phyloP scores from a whole-genome alignment of 2,329 filamentous ascomycete species.

The Pseudogymnoascus sp. region DNA sequence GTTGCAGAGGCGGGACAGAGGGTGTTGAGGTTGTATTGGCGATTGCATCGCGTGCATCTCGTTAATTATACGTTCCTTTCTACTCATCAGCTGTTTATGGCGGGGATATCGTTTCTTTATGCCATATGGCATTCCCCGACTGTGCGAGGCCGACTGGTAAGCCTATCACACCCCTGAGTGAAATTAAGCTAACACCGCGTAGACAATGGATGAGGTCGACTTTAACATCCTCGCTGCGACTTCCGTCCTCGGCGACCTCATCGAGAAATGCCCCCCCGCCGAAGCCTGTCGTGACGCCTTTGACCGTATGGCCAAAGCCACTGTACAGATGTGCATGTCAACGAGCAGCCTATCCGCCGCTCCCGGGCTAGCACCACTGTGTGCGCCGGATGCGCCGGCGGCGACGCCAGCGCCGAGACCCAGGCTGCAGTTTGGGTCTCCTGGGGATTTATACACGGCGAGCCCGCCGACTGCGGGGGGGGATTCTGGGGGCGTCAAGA shows the following conservation, averaged over 20 bases:
- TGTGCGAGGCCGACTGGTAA: constrained; percentile 75
- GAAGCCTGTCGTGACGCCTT: constrained; percentile 94
- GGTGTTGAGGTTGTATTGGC: constrained; percentile 81
- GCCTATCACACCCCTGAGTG: constrained; percentile 28
- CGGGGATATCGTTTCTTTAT: constrained; percentile 90
- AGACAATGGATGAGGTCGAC: constrained; percentile 92
- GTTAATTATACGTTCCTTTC: constrained; percentile 96
- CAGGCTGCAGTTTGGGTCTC: not conserved
- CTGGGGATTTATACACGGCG: not conserved
- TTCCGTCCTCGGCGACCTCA: constrained; percentile 82
- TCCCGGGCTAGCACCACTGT: not conserved
- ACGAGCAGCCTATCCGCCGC: constrained; percentile 65
- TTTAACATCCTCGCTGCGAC: constrained; percentile 91
- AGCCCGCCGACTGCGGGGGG: not conserved
- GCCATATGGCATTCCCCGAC: constrained; percentile 93
- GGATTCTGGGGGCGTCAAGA: not conserved
- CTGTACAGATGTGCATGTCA: constrained; percentile 86
- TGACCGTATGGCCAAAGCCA: constrained; percentile 88
- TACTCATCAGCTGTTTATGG: constrained; percentile 96
- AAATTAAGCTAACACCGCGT: constrained; percentile 24
- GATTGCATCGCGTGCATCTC: constrained; percentile 76
- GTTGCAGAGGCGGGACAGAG: constrained; percentile 92
- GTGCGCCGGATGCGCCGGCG: not conserved
- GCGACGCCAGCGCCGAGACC: not conserved
- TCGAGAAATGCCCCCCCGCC: constrained; percentile 89